Base-by-base conservation (phyloP, 2,329 filamentous ascomycete genomes). In the Alternaria panax region DNA sequence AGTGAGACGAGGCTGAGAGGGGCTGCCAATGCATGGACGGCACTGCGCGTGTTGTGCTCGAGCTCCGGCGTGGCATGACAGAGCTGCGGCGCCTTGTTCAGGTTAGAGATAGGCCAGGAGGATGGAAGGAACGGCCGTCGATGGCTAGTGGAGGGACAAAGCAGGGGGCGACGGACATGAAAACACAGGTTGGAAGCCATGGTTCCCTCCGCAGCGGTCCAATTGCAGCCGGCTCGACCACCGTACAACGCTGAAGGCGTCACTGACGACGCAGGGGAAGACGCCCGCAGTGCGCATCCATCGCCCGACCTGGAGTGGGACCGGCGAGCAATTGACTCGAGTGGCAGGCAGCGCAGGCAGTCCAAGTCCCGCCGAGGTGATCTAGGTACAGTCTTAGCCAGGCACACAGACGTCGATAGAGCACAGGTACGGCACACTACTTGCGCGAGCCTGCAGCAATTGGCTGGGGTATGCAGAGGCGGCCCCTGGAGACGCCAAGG, bases 401-500 rank as follows among this genome's bases (percentile, higher is more conserved):
- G 45, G 45, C 45, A 48, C 45, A 48, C 45, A 48, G 45, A 48
- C 45, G 45, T 28, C 45, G 45, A 47, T 24, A 24, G 18, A 47
- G 45, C 45, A n/a, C 45, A 34, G 48, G 34, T 28, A 40, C 48
- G 34, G 34, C 48, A 48, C 34, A 40, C 43, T 48, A 40, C 30
- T 14, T 47, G 53, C 34, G 53, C 53, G 24, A 38, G 18, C 43
- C 43, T 50, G 57, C 51, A 59, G 30, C 45, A 48, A 48, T 48
- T 59, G 56, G 43, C 51, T 59, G 48, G 51, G 56, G 51, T 45
- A 20, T 20, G 32, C 28, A 45, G 38, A 30, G 56, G 48, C 56
- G 45, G 43, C 56, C 60, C 59, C 60, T 59, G 52, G 56, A 54
- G 42, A 51, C 56, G 60, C 60, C 54, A 62, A 51, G 60, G 60